phyloP scores from a whole-genome alignment of 208 protist genomes.

The Tritrichomonas foetus region DNA sequence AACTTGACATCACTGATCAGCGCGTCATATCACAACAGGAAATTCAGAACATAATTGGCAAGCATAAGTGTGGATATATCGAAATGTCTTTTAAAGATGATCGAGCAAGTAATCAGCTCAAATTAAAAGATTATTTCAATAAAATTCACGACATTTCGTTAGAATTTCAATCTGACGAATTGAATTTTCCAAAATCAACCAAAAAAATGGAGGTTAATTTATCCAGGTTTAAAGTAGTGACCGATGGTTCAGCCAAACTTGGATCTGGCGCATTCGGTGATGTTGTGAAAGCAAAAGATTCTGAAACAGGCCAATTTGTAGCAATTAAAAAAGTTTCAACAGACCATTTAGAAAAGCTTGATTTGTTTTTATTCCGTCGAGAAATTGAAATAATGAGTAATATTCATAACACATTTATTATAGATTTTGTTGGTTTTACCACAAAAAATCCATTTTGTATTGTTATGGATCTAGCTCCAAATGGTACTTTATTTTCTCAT shows the following conservation, averaged over 20 bases:
- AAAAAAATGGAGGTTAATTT: no score
- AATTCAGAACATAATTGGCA: no score
- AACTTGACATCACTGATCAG: no score
- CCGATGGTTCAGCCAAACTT: not conserved
- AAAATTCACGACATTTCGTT: no score
- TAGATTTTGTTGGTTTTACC: not conserved
- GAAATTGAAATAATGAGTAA: not conserved
- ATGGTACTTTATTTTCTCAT: not conserved
- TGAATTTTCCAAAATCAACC: no score
- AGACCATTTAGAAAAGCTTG: not conserved
- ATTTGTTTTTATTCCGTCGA: not conserved
- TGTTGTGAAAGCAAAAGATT: not conserved
- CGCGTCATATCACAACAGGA: no score
- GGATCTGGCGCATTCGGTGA: not conserved
- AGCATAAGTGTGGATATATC: no score
- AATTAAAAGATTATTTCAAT: no score
- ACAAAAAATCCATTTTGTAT: not conserved
- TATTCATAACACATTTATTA: not conserved
- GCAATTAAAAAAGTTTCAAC: not conserved
- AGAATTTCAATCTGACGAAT: no score
- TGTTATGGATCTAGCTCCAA: not conserved
- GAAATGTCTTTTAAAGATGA: no score
- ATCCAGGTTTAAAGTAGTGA: no score
- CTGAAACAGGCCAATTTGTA: not conserved
- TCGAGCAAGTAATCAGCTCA: no score